Evolutionary conservation across 108 stramenopile species (phyloP).

Genomic region (Aurantiochytrium sp.): DNA sequence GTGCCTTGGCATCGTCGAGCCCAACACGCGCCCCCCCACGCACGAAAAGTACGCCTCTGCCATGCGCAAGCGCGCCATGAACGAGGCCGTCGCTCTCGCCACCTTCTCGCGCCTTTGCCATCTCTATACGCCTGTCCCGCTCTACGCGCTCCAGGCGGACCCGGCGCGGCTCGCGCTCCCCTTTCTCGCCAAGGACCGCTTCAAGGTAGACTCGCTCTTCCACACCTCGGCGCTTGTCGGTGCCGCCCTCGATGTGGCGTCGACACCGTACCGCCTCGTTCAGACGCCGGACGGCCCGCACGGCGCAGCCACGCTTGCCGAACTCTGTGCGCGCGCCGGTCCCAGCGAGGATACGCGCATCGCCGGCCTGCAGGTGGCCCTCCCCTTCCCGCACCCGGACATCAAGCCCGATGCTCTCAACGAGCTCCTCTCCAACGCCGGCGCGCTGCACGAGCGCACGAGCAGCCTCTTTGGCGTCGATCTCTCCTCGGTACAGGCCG

Average conservation of each 20-base stretch:
- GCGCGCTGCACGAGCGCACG: background rate
- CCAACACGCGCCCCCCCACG: background rate
- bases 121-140: background rate
- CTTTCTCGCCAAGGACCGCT: background rate
- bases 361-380: background rate
- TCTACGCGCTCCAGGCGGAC: background rate
- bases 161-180: background rate
- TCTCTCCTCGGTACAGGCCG: background rate
- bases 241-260: background rate
- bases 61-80: background rate
- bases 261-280: background rate
- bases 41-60: background rate
- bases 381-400: background rate
- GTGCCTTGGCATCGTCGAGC: background rate
- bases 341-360: background rate
- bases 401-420: background rate
- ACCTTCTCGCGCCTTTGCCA: background rate
- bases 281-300: background rate
- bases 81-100: background rate
- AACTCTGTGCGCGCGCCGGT: background rate
- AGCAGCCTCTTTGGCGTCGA: background rate
- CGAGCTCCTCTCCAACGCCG: background rate
- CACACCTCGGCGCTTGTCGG: background rate
- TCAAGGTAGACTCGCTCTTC: background rate
- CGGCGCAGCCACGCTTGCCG: background rate